A percentile compares a stretch with the other conserved stretches of the same genome.
phyloP scores from a whole-genome alignment of 257 asterid genomes.

The Nicotiana paniculata region DNA sequence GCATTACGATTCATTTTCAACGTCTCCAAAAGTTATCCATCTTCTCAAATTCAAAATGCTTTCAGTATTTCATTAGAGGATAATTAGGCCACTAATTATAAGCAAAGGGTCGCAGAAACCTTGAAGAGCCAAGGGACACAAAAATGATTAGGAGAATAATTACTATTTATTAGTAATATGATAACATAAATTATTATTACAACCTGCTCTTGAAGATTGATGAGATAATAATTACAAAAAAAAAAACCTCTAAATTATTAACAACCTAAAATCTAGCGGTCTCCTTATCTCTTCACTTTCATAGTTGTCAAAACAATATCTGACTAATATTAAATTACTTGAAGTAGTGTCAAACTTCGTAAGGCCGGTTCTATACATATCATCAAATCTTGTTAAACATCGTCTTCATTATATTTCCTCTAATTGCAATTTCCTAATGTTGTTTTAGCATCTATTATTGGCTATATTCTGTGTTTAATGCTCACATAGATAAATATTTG shows the following conservation, averaged over 20 bases:
- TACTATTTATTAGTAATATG: background rate
- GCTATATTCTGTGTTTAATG: background rate
- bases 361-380: background rate
- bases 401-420: background rate
- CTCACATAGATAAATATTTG: background rate
- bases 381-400: background rate
- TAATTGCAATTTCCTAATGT: background rate
- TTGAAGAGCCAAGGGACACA: conserved; percentile 11
- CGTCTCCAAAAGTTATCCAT: background rate
- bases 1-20: background rate
- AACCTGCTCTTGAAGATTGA: background rate
- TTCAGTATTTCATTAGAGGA: background rate
- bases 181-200: background rate
- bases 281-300: background rate
- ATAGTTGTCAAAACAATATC: background rate
- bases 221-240: background rate
- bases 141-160: conserved; percentile 1
- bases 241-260: background rate
- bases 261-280: background rate
- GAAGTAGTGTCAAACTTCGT: background rate
- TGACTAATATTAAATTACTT: background rate
- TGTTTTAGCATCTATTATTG: background rate
- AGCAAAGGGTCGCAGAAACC: conserved; percentile 4
- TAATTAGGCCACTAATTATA: background rate
- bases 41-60: background rate